Conservation (phyloP, 495 filamentous ascomycete species). For the Penicillium coffeae region DNA sequence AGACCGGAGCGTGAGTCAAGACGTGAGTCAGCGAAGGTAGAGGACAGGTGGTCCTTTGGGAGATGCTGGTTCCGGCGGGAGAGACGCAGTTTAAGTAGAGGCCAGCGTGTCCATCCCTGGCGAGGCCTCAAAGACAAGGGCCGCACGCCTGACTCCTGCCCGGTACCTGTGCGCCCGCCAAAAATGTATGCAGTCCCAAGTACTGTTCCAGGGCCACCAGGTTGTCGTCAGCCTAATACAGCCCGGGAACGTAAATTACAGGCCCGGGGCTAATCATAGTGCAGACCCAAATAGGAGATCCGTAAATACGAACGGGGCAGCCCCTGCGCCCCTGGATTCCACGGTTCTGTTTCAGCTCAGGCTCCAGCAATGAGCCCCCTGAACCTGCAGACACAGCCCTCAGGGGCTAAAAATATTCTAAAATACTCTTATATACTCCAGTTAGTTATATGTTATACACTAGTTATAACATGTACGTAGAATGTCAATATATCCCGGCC, state of each 20-base stretch:
- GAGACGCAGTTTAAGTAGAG: slow-evolving; percentile 37
- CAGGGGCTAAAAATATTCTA: background rate
- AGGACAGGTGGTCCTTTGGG: slow-evolving; percentile 37
- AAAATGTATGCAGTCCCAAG: background rate
- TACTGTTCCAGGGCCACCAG: background rate
- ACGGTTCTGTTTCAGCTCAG: slow-evolving; percentile 8
- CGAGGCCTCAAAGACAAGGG: background rate
- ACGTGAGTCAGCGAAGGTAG: slow-evolving; percentile 23
- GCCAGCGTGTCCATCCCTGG: slow-evolving; percentile 38
- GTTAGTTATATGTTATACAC: too few relatives aligned
- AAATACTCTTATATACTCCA: too few relatives aligned
- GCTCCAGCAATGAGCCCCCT: background rate
- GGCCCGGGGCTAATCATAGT: background rate
- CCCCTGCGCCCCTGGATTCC: slow-evolving; percentile 26
- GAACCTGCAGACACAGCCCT: background rate
- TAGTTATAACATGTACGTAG: too few relatives aligned
- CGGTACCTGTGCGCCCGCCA: slow-evolving; percentile 2
- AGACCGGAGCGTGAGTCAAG: slow-evolving; percentile 16
- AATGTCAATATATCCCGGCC: too few relatives aligned
- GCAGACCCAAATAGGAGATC: background rate
- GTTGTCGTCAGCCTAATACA: slow-evolving; percentile 2
- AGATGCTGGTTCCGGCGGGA: slow-evolving; percentile 8
- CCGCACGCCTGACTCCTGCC: background rate
- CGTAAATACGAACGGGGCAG: background rate
- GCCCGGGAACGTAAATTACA: slow-evolving; percentile 4